Conservation (phyloP, 225 moss, liverwort and hornwort genomes). For the Polytrichum commune region DNA sequence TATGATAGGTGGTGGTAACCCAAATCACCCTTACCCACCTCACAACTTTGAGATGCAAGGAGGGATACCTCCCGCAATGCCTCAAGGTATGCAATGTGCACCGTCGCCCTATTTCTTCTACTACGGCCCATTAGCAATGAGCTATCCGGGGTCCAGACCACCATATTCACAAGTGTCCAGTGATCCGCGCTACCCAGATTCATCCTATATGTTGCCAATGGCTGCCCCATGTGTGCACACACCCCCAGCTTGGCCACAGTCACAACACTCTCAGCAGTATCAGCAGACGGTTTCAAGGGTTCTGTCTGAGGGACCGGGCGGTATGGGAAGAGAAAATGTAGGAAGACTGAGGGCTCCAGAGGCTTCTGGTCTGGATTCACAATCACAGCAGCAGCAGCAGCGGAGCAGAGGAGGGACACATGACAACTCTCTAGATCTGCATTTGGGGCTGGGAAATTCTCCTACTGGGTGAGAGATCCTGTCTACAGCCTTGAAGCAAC, state of each 20-base stretch:
- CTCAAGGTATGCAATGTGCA: slow-evolving; percentile 51
- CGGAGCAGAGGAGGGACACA: slow-evolving; percentile 23
- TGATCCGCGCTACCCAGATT: slow-evolving; percentile 41
- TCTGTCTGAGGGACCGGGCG: slow-evolving; percentile 14
- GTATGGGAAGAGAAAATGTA: slow-evolving; percentile 22
- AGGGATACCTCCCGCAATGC: slow-evolving; percentile 28
- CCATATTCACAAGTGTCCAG: slow-evolving; percentile 32
- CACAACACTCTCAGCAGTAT: slow-evolving; percentile 15
- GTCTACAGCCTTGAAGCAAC: not conserved
- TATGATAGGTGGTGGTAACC: slow-evolving; percentile 26
- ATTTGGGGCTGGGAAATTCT: slow-evolving; percentile 63
- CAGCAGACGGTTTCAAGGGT: slow-evolving; percentile 16
- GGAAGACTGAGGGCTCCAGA: slow-evolving; percentile 29
- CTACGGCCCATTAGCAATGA: slow-evolving; percentile 50
- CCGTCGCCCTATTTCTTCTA: slow-evolving; percentile 52
- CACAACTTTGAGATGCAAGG: slow-evolving; percentile 1
- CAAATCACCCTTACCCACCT: slow-evolving; percentile 13
- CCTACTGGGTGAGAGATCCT: slow-evolving; percentile 26
- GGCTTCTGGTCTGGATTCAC: slow-evolving; percentile 5
- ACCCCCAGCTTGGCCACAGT: slow-evolving; percentile 30
- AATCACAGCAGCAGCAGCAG: slow-evolving; percentile 26
- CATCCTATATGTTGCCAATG: slow-evolving; percentile 33
- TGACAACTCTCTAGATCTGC: slow-evolving; percentile 61
- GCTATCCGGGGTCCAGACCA: slow-evolving; percentile 45
- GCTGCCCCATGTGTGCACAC: slow-evolving; percentile 39